Evolutionary conservation across 495 filamentous ascomycete genomes (phyloP), one percentile per base, ranked within the genome.

Genomic region (Jackrogersella minutella): DNA sequence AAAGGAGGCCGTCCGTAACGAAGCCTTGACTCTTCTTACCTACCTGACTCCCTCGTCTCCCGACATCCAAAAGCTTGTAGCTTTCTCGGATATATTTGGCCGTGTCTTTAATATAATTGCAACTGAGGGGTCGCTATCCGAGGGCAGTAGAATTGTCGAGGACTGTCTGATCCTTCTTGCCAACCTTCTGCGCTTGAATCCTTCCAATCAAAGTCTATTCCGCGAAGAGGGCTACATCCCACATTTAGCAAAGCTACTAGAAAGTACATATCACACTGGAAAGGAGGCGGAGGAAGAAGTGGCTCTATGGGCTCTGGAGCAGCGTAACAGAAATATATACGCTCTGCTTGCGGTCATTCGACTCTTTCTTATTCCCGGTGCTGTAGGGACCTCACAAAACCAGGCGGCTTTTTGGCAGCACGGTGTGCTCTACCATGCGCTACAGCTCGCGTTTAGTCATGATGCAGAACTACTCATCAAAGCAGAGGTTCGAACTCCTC

Each of bases 151-250:
- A 51, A 85, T 92, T 22, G 90, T 97, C 11, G 93, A 97, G 76
- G 93, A 99, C 76, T 97, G 95, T 67, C 82, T 99, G n/a, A 91
- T 94, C 34, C 81, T 99, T 51, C 83, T 98, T 14, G 92, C 92
- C 28, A 97, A 97, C 73, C 84, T 99, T 17, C 80, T 98, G n/a
- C 86, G 89, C 40, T 84, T 93, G 62, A 98, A 97, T 73, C 81
- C 88, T 19, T 92, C 93, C 19, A 99, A 98, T 73, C 96, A 98
- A 76, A 93, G 91, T 31, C 90, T 92, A 65, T 97, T 99, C 73
- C 83, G 95, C 47, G 96, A 99, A 74, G 94, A 90, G 33, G 93
- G 92, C 0, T 94, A 89, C 69, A 86, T 97, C 19, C 83, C 87
- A 26, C 89, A 87, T 72, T 76, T 97, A 44, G 86, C 88, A 17